These are phyloP conservation scores for Penicillium simplicissimum DNA, from an alignment of 495 filamentous ascomycete genomes.

Conservation along the genomic window DNA sequence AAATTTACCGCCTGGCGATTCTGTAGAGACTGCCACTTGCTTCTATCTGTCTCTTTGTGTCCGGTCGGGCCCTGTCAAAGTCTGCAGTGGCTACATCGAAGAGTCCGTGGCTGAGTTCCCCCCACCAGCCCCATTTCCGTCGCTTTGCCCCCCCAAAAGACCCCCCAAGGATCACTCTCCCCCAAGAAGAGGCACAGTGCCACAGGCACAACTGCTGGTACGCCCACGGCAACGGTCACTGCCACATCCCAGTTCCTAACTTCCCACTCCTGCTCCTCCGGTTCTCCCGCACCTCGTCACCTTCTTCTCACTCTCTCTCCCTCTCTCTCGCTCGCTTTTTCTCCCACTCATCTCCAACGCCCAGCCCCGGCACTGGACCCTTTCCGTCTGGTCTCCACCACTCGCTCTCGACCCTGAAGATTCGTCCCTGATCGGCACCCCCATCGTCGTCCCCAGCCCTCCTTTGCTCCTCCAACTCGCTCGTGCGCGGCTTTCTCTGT, in stretches of 20 bases:
- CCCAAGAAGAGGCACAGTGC: too few relatives aligned
- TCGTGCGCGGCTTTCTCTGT: background rate
- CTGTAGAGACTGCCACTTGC: too few relatives aligned
- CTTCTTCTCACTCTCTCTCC: background rate
- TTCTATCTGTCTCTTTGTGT: too few relatives aligned
- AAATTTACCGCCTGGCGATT: too few relatives aligned
- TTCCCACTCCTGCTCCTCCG: background rate
- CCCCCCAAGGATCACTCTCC: too few relatives aligned
- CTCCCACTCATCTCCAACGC: background rate
- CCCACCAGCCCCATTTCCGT: background rate
- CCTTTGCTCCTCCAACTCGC: constrained; percentile 10
- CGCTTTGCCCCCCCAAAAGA: background rate
- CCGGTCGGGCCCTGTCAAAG: background rate
- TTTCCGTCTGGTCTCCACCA: background rate
- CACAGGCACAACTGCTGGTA: background rate
- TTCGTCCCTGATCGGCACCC: background rate
- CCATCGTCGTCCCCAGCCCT: background rate
- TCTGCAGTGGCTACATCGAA: background rate
- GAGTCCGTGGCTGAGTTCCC: background rate
- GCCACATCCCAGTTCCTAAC: background rate
- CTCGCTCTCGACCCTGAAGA: background rate
- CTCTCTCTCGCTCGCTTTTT: background rate
- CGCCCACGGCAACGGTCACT: background rate
- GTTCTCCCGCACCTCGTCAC: background rate
- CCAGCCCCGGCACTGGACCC: background rate